Base-by-base conservation (phyloP, 2,329 filamentous ascomycete species). In the Talaromyces sp. region DNA sequence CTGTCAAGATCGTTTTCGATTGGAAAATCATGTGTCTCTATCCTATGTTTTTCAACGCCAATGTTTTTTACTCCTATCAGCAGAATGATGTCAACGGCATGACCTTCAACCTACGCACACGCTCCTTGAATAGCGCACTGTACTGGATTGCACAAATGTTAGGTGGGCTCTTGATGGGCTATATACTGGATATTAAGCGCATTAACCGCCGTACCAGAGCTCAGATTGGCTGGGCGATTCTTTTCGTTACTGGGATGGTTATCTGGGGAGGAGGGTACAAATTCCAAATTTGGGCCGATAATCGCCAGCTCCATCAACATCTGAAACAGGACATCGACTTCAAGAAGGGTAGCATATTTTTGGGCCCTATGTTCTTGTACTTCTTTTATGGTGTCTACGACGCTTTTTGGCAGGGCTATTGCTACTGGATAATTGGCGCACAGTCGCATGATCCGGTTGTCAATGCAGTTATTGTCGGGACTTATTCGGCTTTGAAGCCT, bases 331-430 rank as follows among this genome's bases (percentile, higher is more conserved):
- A 81, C 60, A 73, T 84, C 64, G 82, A 85, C 70, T 85, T 80
- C 67, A 81, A 75, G 10, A 70, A 79, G 39, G 82, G 81, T 41
- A 68, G 74, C 45, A 78, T 82, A 49, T 88, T 84, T 61, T 81
- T 82, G 8, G 88, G 87, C 0, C 87, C 88, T 9, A 88, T 90
- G 70, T 85, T 89, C 70, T 79, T 90, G 15, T 90, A 90, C 79
- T 87, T 90, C 73, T 89, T 89, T 76, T 90, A 90, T 73, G 88
- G 89, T 45, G 83, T 86, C 67, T 89, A 87, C 71, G 89, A 90
- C 72, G 86, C 88, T 1, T 81, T 87, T 19, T 90, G 87, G 87
- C 87, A 90, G 74, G 85, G 84, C 2, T 84, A 80, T 68, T 85
- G 86, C 59, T 89, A 89, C 79, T 89, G 87, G 87, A 71, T 82